Conservation (phyloP, 1,139 yeast species). For the Yamadazyma kanchanaburiensis region DNA sequence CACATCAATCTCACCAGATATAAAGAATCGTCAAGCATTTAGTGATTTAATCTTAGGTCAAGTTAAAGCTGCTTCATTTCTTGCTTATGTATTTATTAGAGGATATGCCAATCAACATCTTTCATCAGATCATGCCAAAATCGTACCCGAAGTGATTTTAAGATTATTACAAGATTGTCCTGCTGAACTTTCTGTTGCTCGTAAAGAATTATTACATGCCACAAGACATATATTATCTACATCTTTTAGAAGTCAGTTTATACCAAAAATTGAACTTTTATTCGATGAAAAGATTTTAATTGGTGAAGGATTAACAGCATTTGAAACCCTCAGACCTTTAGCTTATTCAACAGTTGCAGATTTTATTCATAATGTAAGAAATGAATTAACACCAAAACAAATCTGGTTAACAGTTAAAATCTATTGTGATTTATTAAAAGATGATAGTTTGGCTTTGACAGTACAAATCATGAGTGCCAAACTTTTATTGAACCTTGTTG, state of each 20-base stretch:
- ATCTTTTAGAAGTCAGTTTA: conserved; percentile 74
- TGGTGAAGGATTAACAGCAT: conserved; percentile 90
- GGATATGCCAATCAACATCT: conserved; percentile 72
- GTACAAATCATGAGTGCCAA: conserved; percentile 98
- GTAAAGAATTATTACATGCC: conserved; percentile 91
- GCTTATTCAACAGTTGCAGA: conserved; percentile 98
- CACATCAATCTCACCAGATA: conserved; percentile 57
- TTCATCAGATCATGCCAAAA: conserved; percentile 57
- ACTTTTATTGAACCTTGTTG: conserved; percentile 80
- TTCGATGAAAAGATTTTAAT: conserved; percentile 85
- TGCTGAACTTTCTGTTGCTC: conserved; percentile 86
- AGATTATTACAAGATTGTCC: conserved; percentile 93
- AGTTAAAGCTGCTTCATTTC: conserved; percentile 92
- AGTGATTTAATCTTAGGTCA: conserved; percentile 94
- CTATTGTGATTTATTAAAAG: conserved; percentile 79
- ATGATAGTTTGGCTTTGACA: conserved; percentile 78
- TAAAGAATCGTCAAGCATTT: conserved; percentile 73
- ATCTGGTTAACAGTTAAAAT: conserved; percentile 86
- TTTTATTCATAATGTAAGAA: conserved; percentile 86
- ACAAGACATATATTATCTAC: conserved; percentile 92
- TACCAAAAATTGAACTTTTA: conserved; percentile 80
- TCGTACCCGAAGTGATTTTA: conserved; percentile 84
- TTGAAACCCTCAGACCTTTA: conserved; percentile 81
- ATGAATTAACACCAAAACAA: conserved; percentile 78
- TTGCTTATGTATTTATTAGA: conserved; percentile 87